A percentile compares a stretch with the other conserved stretches of the same genome.
Evolutionary conservation across 768 basidiomycete species (phyloP).

Genomic region (Lepiota brunneoincarnata): DNA sequence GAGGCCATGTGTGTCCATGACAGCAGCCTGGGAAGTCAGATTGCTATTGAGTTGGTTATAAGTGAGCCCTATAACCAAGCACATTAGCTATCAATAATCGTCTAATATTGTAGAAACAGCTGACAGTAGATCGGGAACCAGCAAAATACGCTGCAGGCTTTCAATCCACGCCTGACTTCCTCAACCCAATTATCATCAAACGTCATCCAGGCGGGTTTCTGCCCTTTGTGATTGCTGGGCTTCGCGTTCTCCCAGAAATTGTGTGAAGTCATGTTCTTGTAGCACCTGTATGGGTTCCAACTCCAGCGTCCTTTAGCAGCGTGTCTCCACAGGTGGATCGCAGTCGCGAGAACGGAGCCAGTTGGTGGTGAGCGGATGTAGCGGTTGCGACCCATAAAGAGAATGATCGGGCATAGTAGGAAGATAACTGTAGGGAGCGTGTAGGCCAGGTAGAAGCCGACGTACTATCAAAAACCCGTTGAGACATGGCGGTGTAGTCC

Average conservation of each 20-base stretch:
- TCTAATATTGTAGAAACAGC: not conserved
- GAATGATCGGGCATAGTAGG: constrained; percentile 58
- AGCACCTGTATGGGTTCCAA: constrained; percentile 46
- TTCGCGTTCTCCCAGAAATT: constrained; percentile 77
- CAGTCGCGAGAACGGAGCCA: constrained; percentile 59
- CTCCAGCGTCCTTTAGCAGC: constrained; percentile 53
- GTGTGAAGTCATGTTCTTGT: constrained; percentile 46
- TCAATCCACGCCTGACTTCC: constrained; percentile 68
- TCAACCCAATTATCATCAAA: constrained; percentile 81
- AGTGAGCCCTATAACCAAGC: constrained; percentile 52
- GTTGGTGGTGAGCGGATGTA: constrained; percentile 58
- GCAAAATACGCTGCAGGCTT: constrained; percentile 61
- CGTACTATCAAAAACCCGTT: constrained; percentile 35
- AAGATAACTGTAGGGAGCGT: constrained; percentile 64
- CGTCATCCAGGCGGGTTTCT: constrained; percentile 65
- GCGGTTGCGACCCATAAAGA: constrained; percentile 50
- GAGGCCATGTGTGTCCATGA: constrained; percentile 66
- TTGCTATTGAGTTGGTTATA: constrained; percentile 82
- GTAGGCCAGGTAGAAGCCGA: constrained; percentile 67
- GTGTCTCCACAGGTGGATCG: constrained; percentile 42
- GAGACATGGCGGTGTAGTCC: not conserved
- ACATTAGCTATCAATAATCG: not conserved
- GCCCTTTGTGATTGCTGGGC: constrained; percentile 49
- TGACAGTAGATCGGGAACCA: constrained; percentile 74
- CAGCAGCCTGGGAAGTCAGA: constrained; percentile 75